phyloP scores from a whole-genome alignment of 2,329 filamentous ascomycete species.

The Talaromyces sp. region DNA sequence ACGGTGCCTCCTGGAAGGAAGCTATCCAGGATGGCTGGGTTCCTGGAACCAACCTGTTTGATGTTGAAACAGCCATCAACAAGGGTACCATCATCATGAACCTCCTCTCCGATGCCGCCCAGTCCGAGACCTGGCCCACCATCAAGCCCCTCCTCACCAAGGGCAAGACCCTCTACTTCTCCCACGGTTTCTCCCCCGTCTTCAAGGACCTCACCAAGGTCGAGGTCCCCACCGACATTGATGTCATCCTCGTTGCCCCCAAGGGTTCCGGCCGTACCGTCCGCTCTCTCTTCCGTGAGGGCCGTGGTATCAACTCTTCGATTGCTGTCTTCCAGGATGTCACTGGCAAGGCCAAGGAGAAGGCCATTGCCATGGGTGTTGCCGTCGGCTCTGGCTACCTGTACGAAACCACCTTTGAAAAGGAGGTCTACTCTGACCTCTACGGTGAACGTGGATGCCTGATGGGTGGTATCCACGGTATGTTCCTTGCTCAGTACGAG shows the following conservation, averaged over 20 bases:
- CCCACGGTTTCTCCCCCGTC: conserved; percentile 99
- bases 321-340: conserved; percentile 98
- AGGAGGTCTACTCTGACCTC: conserved; percentile 99
- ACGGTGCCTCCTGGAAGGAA: conserved; percentile 97
- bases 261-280: conserved; percentile 99
- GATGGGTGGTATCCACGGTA: conserved; percentile 99
- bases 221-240: conserved; percentile 89
- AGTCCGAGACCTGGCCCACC: conserved; percentile 96
- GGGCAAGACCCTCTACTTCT: conserved; percentile 99
- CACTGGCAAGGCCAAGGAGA: conserved; percentile 96
- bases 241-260: conserved; percentile 98
- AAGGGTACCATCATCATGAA: conserved; percentile 98
- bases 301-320: conserved; percentile 99
- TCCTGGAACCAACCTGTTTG: conserved; percentile 97
- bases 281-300: conserved; percentile 97
- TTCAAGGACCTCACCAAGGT: conserved; percentile 99
- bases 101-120: conserved; percentile 93
- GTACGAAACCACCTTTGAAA: conserved; percentile 99
- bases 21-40: conserved; percentile 97
- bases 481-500: conserved; percentile 99
- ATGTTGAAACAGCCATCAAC: conserved; percentile 92
- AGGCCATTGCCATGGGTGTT: conserved; percentile 92
- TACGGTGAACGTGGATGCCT: conserved; percentile 99
- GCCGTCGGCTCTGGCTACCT: conserved; percentile 97
- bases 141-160: conserved; percentile 98